Conservation (phyloP, 371 early-diverging fungal genomes). For the Nematocida homosporus region DNA sequence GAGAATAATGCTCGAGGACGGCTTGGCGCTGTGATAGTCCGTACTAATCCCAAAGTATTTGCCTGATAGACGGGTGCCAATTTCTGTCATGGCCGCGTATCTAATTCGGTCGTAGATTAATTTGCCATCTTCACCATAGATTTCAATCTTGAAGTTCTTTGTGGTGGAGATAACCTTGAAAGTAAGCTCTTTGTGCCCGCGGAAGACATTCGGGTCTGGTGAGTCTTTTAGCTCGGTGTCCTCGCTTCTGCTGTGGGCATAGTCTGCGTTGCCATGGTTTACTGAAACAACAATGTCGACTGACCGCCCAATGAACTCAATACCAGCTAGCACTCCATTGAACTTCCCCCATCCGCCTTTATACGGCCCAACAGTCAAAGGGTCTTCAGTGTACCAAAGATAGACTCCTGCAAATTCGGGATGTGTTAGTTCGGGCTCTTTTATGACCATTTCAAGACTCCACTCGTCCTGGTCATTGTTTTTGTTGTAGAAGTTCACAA, state of each 20-base stretch:
- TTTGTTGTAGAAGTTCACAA: constrained; percentile 60
- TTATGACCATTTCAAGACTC: constrained; percentile 62
- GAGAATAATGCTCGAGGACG: constrained; percentile 59
- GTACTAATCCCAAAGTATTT: constrained; percentile 66
- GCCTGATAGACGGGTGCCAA: constrained; percentile 54
- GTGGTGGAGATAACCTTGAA: constrained; percentile 67
- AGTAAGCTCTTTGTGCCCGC: constrained; percentile 60
- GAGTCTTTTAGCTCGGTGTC: constrained; percentile 61
- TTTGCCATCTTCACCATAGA: constrained; percentile 62
- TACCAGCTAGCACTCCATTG: constrained; percentile 66
- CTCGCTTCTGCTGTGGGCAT: constrained; percentile 32
- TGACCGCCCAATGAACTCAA: constrained; percentile 63
- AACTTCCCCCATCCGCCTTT: constrained; percentile 62
- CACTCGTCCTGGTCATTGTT: constrained; percentile 65
- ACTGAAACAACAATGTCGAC: constrained; percentile 61
- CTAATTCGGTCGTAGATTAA: constrained; percentile 67
- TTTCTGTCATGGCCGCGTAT: constrained; percentile 45
- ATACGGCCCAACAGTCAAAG: constrained; percentile 57
- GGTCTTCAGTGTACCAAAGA: constrained; percentile 68
- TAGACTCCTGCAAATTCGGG: constrained; percentile 65
- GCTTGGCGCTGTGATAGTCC: constrained; percentile 58
- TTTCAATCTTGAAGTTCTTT: constrained; percentile 67
- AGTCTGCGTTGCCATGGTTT: constrained; percentile 62
- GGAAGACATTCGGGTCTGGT: constrained; percentile 64
- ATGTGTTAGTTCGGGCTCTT: constrained; percentile 51